Percentiles rank a stretch among this genome's conserved stretches.
These are phyloP conservation scores for Hypoxylon sp. DNA, from an alignment of 2,329 filamentous ascomycete species.

Conservation along the genomic window DNA sequence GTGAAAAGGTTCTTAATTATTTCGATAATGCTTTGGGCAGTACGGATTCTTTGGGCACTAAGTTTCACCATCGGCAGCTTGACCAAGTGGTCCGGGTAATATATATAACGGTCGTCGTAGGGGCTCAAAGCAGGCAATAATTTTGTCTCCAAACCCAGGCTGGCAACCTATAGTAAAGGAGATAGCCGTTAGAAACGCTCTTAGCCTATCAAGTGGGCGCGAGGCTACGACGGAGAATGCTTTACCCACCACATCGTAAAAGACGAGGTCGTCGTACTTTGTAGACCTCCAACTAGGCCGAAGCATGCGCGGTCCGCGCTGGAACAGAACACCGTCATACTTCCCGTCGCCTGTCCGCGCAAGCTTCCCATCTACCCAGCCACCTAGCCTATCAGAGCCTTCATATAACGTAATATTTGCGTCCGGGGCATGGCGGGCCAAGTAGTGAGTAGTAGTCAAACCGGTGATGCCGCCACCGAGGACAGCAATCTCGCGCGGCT, in stretches of 20 bases:
- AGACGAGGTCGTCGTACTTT: slow-evolving; percentile 73
- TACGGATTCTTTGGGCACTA: slow-evolving; percentile 25
- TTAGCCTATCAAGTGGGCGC: background rate
- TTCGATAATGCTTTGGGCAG: slow-evolving; percentile 31
- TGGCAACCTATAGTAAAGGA: slow-evolving; percentile 64
- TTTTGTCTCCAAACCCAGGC: slow-evolving; percentile 70
- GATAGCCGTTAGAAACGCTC: slow-evolving; percentile 33
- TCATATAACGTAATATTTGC: slow-evolving; percentile 88
- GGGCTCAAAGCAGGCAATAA: slow-evolving; percentile 65
- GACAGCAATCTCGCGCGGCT: slow-evolving; percentile 70
- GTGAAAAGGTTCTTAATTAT: slow-evolving; percentile 36
- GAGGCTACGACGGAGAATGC: slow-evolving; percentile 47
- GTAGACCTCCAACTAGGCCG: slow-evolving; percentile 62
- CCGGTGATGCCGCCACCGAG: slow-evolving; percentile 89
- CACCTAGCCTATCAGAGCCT: slow-evolving; percentile 77
- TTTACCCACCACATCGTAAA: slow-evolving; percentile 77
- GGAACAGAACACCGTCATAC: slow-evolving; percentile 76
- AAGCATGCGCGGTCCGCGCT: slow-evolving; percentile 86
- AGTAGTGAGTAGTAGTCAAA: slow-evolving; percentile 82
- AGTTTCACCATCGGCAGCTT: slow-evolving; percentile 52
- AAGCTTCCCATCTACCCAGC: slow-evolving; percentile 82
- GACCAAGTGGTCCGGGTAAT: slow-evolving; percentile 88
- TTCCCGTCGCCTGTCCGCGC: slow-evolving; percentile 72
- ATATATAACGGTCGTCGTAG: slow-evolving; percentile 78
- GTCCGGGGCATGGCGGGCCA: slow-evolving; percentile 75